Base-by-base conservation (phyloP, 2,329 filamentous ascomycete species). In the Raffaelea deltoideospora region DNA sequence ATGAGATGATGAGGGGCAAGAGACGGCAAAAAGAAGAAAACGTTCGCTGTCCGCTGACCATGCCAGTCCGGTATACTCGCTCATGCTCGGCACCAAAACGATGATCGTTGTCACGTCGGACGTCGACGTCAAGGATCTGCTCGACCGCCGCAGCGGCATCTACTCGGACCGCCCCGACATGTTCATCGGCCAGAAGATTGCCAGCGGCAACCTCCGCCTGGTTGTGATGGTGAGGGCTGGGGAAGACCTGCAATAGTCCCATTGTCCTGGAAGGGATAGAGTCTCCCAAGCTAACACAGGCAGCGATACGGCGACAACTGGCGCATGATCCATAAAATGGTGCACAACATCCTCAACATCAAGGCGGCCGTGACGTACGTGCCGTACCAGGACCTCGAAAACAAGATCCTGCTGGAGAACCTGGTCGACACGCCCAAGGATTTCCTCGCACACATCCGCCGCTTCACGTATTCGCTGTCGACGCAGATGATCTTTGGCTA, bases 381-480 rank as follows among this genome's bases (percentile, higher is more conserved):
- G 4, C 60, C 64, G 2, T 73, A 72, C 43, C 69, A 73, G 43
- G 60, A 65, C 35, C 55, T 72, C 4, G 68, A 74, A 47, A 68
- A 64, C 49, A 68, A 64, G 45, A 58, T 64, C 31, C 65, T 74
- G 64, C 51, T 70, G n/a, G 54, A 40, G 24, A 60, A 63, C 10
- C 50, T 74, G n/a, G 45, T 72, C 3, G 56, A 63, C 0, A 41
- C 23, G 18, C 35, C 35, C 3, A 14, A 20, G 2, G 30, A 37
- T 13, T 7, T 37, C 9, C 8, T 69, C 31, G 14, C 10, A 11
- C 44, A 46, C 23, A 34, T 46, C 23, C 38, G 41, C 15, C 42
- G 44, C 15, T 45, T 38, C 24, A 41, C 39, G 5, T 42, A 41
- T 21, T 45, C 44, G 1, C 34, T 46, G 6, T 34, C 43, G 1